Base-by-base conservation (phyloP, 441 rosid species). In the Adansonia rubrostipa region DNA sequence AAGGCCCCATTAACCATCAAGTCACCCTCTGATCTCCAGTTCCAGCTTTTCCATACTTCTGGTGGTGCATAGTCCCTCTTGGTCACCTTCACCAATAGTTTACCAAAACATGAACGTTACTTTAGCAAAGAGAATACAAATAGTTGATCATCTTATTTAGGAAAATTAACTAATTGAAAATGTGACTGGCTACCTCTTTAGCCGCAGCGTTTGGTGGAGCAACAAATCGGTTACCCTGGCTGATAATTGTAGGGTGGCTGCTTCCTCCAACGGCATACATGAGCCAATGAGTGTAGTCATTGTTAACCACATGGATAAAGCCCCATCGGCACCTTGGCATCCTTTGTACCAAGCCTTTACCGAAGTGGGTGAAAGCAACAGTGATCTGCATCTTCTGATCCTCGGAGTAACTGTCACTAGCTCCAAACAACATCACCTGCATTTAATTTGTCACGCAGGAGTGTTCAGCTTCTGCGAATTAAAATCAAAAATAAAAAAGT, bases 241-340 rank as follows among this genome's bases (percentile, higher is more conserved):
- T 89, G 45, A 88, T 85, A 72, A 89, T 89, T 64, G 92, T 89
- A 2, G 91, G 92, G 6, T 51, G 28, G 13, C 76, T 75, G 79
- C 92, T 89, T 1, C 91, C 94, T 56, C 92, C 91, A 28, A 91
- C 83, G 50, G 91, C 91, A 44, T 89, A 90, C 89, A 82, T 86
- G 61, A 82, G 84, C 92, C 92, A 90, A 48, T 89, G 89, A 9
- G 90, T 83, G 78, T 89, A 89, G 86, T 89, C 92, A 64, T 90
- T 90, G 86, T 90, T 90, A 73, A 89, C 94, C n/a, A 89, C 90
- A 82, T 90, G 94, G 79, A 87, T 54, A 73, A 85, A 91, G 10
- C 94, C 92, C 67, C 73, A 84, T 33, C 91, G 84, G 73, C 86
- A 83, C 82, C 92, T 87, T 0, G 88, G 90, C 90, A 89, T 87